Evolutionary conservation across 495 filamentous ascomycete species (phyloP).

Genomic region (Sabuloglossum arenarium): DNA sequence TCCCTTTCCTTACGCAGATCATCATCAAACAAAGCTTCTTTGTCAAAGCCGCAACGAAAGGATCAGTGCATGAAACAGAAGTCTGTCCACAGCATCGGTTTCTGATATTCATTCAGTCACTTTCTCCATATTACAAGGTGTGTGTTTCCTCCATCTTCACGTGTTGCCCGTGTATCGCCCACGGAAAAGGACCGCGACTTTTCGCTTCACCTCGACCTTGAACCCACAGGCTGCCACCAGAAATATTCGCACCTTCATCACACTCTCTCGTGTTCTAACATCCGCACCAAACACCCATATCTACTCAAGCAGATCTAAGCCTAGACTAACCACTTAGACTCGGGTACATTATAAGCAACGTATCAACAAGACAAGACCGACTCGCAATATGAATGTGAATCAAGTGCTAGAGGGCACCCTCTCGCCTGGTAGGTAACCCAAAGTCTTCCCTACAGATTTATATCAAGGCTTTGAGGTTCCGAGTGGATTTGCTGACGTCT

Average conservation of each 20-base stretch:
- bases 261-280: neutral
- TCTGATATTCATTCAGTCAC: slow-evolving; percentile 13
- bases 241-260: neutral
- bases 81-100: neutral
- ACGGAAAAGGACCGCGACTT: neutral
- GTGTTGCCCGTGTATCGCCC: neutral
- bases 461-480: slow-evolving; percentile 2
- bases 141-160: slow-evolving; percentile 10
- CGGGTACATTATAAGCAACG: neutral
- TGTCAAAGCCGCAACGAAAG: neutral
- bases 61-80: neutral
- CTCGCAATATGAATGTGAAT: slow-evolving; percentile 47
- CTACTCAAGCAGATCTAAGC: neutral
- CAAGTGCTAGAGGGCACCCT: slow-evolving; percentile 83
- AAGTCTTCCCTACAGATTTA: slow-evolving; percentile 1
- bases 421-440: slow-evolving; percentile 47
- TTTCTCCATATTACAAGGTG: slow-evolving; percentile 9
- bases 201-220: slow-evolving; percentile 5
- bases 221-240: neutral
- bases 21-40: neutral
- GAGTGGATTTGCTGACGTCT: slow-evolving; percentile 14
- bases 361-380: neutral
- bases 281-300: neutral
- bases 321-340: neutral
- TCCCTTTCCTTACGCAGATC: neutral